These are phyloP conservation scores for Mycena metata DNA, from an alignment of 768 basidiomycete genomes.

Conservation along the genomic window DNA sequence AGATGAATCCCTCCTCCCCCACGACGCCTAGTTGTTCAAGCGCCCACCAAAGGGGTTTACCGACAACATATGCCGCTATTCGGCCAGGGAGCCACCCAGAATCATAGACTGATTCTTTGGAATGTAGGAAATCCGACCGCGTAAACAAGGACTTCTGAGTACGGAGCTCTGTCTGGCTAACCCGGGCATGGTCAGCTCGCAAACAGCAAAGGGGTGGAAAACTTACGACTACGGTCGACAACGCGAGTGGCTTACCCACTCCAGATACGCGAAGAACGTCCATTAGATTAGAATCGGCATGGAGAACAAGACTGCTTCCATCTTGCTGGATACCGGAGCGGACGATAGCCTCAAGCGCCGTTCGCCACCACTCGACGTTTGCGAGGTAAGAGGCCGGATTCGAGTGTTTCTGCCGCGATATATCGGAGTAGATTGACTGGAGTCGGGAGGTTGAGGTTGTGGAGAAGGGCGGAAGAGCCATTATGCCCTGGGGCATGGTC, in stretches of 20 bases:
- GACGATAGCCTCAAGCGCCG: constrained; percentile 73
- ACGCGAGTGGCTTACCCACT: constrained; percentile 80
- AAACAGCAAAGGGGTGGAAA: constrained; percentile 5
- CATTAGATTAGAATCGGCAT: constrained; percentile 65
- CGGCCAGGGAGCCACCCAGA: constrained; percentile 78
- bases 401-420: constrained; percentile 84
- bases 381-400: constrained; percentile 87
- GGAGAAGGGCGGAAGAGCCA: constrained; percentile 60
- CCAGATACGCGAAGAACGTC: constrained; percentile 75
- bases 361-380: constrained; percentile 91
- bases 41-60: constrained; percentile 89
- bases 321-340: constrained; percentile 65
- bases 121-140: constrained; percentile 66
- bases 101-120: constrained; percentile 74
- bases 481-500: constrained; percentile 31
- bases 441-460: constrained; percentile 68
- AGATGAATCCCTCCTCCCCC: constrained; percentile 66
- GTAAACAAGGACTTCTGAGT: constrained; percentile 60
- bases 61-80: constrained; percentile 78
- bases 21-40: constrained; percentile 83
- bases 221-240: constrained; percentile 83
- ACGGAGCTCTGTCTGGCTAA: constrained; percentile 80
- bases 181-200: constrained; percentile 48
- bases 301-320: constrained; percentile 70
- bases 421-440: constrained; percentile 89